Percentiles rank a stretch among this genome's conserved stretches.
These are phyloP conservation scores for Rosa hybrid DNA, from an alignment of 331 rosid genomes.

Conservation along the genomic window DNA sequence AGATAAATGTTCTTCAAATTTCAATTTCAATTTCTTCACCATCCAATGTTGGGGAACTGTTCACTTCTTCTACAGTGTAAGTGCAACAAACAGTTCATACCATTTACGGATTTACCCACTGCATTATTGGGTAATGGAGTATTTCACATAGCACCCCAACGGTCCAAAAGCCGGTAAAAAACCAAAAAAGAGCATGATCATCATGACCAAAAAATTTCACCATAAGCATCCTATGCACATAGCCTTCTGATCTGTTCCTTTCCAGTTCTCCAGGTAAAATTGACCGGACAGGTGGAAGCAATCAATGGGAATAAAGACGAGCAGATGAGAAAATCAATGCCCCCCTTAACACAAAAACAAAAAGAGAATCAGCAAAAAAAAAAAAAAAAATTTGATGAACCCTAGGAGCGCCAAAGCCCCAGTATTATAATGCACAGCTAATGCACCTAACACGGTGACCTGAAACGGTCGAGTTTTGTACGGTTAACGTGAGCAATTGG, in stretches of 20 bases:
- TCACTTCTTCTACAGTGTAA: background rate
- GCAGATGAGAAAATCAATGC: background rate
- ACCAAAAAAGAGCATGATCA: background rate
- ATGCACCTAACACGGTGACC: background rate
- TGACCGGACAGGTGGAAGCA: background rate
- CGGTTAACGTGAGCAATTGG: conserved; percentile 14
- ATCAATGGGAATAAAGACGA: background rate
- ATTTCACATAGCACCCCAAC: background rate
- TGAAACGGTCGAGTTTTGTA: conserved; percentile 43
- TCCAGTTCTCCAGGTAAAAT: background rate
- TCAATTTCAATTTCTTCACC: background rate
- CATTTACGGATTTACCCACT: background rate
- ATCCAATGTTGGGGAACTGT: background rate
- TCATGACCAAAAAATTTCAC: background rate
- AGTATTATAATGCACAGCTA: background rate
- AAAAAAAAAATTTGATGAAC: background rate
- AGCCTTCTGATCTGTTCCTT: background rate
- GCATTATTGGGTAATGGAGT: background rate
- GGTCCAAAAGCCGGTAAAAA: background rate
- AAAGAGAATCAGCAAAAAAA: background rate
- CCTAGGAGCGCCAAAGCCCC: background rate
- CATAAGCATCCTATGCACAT: background rate
- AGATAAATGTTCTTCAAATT: too few relatives aligned
- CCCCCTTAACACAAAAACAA: background rate
- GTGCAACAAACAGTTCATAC: background rate